These are phyloP conservation scores for Prorocentrum cordatum DNA, from an alignment of 169 alveolate genomes.

Conservation along the genomic window DNA sequence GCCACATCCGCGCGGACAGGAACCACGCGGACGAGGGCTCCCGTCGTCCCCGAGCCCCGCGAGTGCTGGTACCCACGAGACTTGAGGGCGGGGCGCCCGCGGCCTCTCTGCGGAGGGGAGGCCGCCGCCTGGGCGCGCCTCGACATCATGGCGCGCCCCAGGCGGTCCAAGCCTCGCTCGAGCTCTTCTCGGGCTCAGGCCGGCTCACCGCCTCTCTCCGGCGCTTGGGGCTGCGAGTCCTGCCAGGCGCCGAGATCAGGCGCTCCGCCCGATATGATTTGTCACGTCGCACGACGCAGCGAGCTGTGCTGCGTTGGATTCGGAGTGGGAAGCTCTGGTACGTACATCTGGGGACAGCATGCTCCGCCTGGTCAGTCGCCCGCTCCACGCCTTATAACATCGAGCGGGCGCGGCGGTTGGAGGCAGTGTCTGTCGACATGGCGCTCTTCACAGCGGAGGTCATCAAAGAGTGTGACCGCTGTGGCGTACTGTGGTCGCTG, in stretches of 20 bases:
- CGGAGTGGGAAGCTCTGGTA: not conserved
- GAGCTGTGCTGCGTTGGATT: not conserved
- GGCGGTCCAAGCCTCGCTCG: not conserved
- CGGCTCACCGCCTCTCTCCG: not conserved
- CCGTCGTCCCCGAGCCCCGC: not conserved
- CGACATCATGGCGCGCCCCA: no score
- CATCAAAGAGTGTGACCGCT: no score
- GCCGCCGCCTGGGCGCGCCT: not conserved
- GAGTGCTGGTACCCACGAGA: no score
- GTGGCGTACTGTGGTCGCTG: no score
- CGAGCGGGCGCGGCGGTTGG: not conserved
- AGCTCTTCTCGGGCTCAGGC: not conserved
- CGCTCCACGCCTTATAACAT: not conserved
- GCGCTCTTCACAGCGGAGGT: not conserved
- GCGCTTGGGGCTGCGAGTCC: not conserved
- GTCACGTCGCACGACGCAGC: not conserved
- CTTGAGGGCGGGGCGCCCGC: not conserved
- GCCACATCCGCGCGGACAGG: not conserved
- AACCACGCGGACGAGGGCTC: not conserved
- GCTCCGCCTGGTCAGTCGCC: conserved; percentile 1
- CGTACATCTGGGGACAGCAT: conserved; percentile 9
- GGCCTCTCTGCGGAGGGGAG: not conserved
- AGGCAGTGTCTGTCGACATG: not conserved
- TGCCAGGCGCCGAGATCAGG: not conserved
- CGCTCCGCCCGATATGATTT: not conserved